phyloP scores from a whole-genome alignment of 352 stramenopile genomes.

The Phytophthora kernoviae region DNA sequence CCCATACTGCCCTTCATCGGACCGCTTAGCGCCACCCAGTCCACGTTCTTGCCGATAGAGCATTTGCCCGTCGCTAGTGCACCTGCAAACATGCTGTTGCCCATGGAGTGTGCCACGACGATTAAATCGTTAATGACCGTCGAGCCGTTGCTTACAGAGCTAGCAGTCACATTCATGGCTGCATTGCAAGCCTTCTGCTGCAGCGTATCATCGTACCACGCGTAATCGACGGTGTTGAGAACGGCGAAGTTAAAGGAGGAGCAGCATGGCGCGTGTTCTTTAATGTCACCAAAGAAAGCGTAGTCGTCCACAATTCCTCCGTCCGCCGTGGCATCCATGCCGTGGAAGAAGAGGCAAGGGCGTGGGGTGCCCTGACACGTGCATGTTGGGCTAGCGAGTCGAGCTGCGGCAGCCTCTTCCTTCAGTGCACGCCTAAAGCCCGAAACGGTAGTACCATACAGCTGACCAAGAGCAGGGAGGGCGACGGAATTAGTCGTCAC shows the following conservation, averaged over 20 bases:
- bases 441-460: slow-evolving; percentile 25
- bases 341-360: slow-evolving; percentile 61
- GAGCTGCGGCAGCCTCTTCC: slow-evolving; percentile 18
- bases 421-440: slow-evolving; percentile 21
- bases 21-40: slow-evolving; percentile 44
- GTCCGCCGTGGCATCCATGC: slow-evolving; percentile 43
- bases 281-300: slow-evolving; percentile 51
- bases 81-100: slow-evolving; percentile 51
- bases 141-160: slow-evolving; percentile 11
- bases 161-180: slow-evolving; percentile 33
- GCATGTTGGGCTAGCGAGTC: slow-evolving; percentile 37
- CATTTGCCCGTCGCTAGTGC: slow-evolving; percentile 52
- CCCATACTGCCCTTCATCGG: slow-evolving; percentile 59
- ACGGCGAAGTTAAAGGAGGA: slow-evolving; percentile 47
- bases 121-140: slow-evolving; percentile 57
- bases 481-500: slow-evolving; percentile 20
- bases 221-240: slow-evolving; percentile 53
- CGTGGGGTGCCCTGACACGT: slow-evolving; percentile 38
- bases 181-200: slow-evolving; percentile 45
- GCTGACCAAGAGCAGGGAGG: slow-evolving; percentile 24
- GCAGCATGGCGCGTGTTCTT: slow-evolving; percentile 57
- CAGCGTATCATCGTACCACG: slow-evolving; percentile 50
- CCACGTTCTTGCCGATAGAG: slow-evolving; percentile 34
- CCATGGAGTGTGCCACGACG: slow-evolving; percentile 64
- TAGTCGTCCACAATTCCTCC: slow-evolving; percentile 34